Evolutionary conservation across 805 yeast genomes (phyloP), one percentile per base, ranked within the genome.

Genomic region (Candida qinlingensis): DNA sequence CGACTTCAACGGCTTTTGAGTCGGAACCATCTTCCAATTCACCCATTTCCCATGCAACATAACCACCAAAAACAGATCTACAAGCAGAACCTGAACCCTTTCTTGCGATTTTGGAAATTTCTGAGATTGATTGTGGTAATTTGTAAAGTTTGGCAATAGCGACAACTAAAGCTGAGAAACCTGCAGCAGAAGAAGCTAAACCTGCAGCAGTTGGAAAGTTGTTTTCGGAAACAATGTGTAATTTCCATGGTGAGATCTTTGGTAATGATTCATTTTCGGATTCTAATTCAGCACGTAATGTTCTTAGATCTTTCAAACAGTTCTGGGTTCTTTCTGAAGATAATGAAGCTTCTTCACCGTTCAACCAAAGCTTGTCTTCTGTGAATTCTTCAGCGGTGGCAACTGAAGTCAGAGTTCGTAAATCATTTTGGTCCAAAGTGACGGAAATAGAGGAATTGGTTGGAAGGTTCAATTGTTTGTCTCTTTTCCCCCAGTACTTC

Each of bases 131-230:
- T 62, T 87, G 86, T n/a, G 96, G 96, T 51, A 94, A 80, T 66
- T 87, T 68, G 71, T 85, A 94, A 50, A 94, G 74, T 62, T 77
- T 79, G 13, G 98, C 90, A 61, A 94, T 80, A n/a, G 97, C 87
- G 43, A 80, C 80, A 26, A 92, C 96, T 52, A 94, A 75, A 8
- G 99, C 99, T 35, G 99, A 97, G 68, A 90, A 92, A 0, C 99
- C 99, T 8, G 99, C 98, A 11, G 99, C 99, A 5, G 96, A 86
- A 1, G 97, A 89, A 0, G 99, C 99, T 58, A 94, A 77, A 3
- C 99, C 99, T 6, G 99, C 99, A 33, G 99, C 99, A 28, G 99
- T 94, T 45, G 99, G 99, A 76, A 94, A 94, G 70, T 94, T 94
- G 73, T 94, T 94, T 64, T 89, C 96, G 29, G 95, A 83, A 11